Base-by-base conservation (phyloP, 768 basidiomycete genomes). In the Termitomyces sp. region DNA sequence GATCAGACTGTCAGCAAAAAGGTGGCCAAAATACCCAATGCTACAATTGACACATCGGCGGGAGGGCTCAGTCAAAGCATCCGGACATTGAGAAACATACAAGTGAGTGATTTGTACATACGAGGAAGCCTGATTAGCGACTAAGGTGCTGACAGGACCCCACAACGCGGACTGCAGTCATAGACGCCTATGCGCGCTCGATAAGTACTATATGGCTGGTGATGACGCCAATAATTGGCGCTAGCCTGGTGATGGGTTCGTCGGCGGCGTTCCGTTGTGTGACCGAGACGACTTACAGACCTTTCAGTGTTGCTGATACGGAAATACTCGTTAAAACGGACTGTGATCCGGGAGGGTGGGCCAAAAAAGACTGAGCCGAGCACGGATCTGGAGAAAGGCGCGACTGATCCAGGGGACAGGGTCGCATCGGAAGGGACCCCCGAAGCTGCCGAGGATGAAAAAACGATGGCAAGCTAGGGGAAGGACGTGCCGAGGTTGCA, bases 141-240 rank as follows among this genome's bases (percentile, higher is more conserved):
- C 34, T 31, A 5, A 31, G 31, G 4, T 1, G 4, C 47, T 22
- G 6, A 44, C 63, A 87, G 84, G 78, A 91, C 62, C 70, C 78
- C 7, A 65, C 66, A 12, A 67, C 76, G 31, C 84, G 84, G 13
- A 64, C 73, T 27, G 74, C 74, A 44, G 73, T 88, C 9, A 78
- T 85, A 34, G 76, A 88, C 58, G 87, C 87, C 0, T 89, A 83
- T 70, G 77, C 87, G 15, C 74, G 76, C 33, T 83, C 87, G 3
- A 84, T 91, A 41, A 78, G 78, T 61, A 73, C 67, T 48, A 84
- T 91, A 24, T 91, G 88, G 87, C 61, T 88, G 22, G 83, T 85
- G 9, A 77, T 76, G 69, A 85, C 85, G 11, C 86, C 84, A 0
- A 72, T 89, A 30, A 54, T 81, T 7, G 84, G 81, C 13, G 73